Evolutionary conservation across 1,284 basidiomycete genomes (phyloP), one percentile per base, ranked within the genome.

Genomic region (Cystobasidium slooffiae): DNA sequence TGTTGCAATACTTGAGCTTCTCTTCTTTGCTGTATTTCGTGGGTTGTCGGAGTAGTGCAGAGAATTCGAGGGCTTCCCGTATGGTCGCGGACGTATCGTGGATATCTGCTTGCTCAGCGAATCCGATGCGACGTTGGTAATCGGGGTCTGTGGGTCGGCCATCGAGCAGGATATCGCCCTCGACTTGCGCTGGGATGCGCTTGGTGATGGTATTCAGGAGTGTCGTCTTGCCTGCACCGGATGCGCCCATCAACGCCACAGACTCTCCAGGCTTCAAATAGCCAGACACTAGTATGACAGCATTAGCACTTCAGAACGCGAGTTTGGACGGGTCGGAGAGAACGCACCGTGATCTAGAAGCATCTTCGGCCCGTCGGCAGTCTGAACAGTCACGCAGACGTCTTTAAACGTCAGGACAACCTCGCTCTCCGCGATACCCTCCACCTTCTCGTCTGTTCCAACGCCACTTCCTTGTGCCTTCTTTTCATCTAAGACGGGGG

Each of bases 1-100:
- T 88, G 75, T 94, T 91, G 69, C 91, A 91, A 78, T 92, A 93
- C 56, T 86, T 88, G 79, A 90, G 87, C 81, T 94, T 95, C 81
- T 95, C 93, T 1, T 83, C 82, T 20, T 85, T 82, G 0, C 91
- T 84, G 4, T 93, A 87, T 6, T 85, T 84, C 8, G 84, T 83
- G 1, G 91, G 90, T 79, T 95, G 93, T 37, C 93, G 88, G 6
- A 96, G 84, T 76, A 88, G 85, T 0, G 93, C 93, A 8, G 90
- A 92, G 84, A 95, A 94, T 31, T 87, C 83, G 0, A 96, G 83
- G 0, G 93, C 91, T 80, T 96, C 93, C 37, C 92, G 87, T 6
- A 96, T 92, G 7, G 90, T 84, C 53, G 78, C 75, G 51, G 80
- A 81, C 59, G 79, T 78, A 85, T 84, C 12, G 87, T 88, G 86